A percentile compares a stretch with the other conserved stretches of the same genome.
These are phyloP conservation scores for Nemania diffusa DNA, from an alignment of 2,329 filamentous ascomycete genomes.

Conservation along the genomic window DNA sequence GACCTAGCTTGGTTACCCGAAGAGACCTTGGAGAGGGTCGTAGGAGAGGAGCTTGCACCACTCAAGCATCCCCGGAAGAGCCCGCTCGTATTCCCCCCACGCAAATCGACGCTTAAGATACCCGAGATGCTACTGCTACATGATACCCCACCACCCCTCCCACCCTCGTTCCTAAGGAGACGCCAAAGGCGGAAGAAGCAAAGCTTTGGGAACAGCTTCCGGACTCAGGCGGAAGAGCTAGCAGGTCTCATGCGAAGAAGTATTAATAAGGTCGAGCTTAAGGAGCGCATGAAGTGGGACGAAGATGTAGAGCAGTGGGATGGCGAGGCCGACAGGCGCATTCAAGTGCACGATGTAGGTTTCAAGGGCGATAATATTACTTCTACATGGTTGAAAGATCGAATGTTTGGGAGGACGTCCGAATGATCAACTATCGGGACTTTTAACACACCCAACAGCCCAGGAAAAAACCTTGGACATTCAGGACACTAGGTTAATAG, in stretches of 20 bases:
- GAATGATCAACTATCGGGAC: background rate
- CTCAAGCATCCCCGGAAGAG: slow-evolving; percentile 41
- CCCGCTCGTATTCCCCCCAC: slow-evolving; percentile 60
- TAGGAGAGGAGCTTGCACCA: slow-evolving; percentile 6
- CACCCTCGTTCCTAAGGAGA: slow-evolving; percentile 33
- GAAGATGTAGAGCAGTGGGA: slow-evolving; percentile 50
- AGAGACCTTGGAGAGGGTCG: background rate
- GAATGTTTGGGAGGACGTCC: slow-evolving; percentile 1
- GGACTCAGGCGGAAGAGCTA: slow-evolving; percentile 60
- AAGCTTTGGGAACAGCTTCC: slow-evolving; percentile 55
- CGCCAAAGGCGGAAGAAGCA: slow-evolving; percentile 38
- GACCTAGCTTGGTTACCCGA: slow-evolving; percentile 35
- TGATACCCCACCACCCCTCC: slow-evolving; percentile 48
- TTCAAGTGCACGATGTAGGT: slow-evolving; percentile 55
- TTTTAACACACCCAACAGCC: too few relatives aligned
- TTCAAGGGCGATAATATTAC: slow-evolving; percentile 41
- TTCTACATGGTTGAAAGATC: slow-evolving; percentile 43
- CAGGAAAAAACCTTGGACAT: too few relatives aligned
- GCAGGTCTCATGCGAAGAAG: slow-evolving; percentile 60
- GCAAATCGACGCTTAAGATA: slow-evolving; percentile 58
- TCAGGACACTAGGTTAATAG: too few relatives aligned
- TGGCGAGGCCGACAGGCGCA: slow-evolving; percentile 51
- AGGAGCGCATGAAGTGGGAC: slow-evolving; percentile 56
- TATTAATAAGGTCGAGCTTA: slow-evolving; percentile 58
- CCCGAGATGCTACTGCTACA: slow-evolving; percentile 62